Evolutionary conservation across 805 yeast genomes (phyloP), one percentile per base, ranked within the genome.

Genomic region (Maudiozyma bulderi): DNA sequence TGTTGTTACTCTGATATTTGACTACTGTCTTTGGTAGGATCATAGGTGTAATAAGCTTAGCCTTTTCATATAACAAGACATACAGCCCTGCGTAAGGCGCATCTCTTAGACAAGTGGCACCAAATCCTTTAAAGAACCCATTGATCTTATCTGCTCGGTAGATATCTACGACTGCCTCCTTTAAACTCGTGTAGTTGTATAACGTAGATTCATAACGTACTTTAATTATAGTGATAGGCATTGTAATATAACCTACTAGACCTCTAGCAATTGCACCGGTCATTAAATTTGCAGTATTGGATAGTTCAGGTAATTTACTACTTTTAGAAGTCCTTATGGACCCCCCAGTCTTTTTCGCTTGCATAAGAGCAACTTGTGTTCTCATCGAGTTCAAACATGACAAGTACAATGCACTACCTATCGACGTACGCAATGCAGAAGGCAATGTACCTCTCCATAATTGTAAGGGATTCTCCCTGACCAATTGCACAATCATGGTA

Each of bases 1-100:
- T 59, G 13, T 60, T 59, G 3, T 52, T 44, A 10, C 53, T 49
- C n/a, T 58, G 49, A 48, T 44, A 49, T 11, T 44, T 34, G 6
- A 60, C 52, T 32, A 61, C 13, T 3, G 41, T 35, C 8, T 38
- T 45, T 2, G 70, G 67, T 38, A 71, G 45, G 8, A 73, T 13
- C 8, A 38, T 54, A 5, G 91, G 88, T 7, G 82, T 50, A 5
- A 73, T 40, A 8, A 71, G 73, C 60, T 89, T 89, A 47, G 81
- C 73, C 50, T 81, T 74, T 61, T 91, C 97, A 65, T 91, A 91
- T 53, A 89, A 77, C 37, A 89, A 67, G 31, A 93, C 88, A 59
- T 93, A 91, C 4, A 93, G 61, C 0, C 99, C 99, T 6, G 99
- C 97, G 64, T 93, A 86, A 0, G 99, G 99, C 28, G 96, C 95